Evolutionary conservation across 805 yeast genomes (phyloP), one percentile per base, ranked within the genome.

Genomic region (Cyberlindnera veronae): DNA sequence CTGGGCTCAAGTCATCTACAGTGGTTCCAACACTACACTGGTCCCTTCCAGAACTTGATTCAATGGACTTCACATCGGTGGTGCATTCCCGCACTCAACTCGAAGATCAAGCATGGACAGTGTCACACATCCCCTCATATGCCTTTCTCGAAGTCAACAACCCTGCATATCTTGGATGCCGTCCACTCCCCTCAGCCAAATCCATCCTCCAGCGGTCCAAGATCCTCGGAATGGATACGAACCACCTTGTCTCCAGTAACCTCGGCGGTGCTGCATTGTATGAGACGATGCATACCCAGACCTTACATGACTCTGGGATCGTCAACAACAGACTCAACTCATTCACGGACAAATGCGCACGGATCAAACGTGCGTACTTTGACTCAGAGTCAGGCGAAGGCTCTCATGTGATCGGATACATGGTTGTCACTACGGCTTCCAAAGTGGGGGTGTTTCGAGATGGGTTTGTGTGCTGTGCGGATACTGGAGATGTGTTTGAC

Each of bases 61-160:
- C 5, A 22, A 15, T 12, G 18, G 6, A 18, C 5, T 28, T 41
- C 9, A 6, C n/a, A 3, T 67, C 70, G 5, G 30, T 17, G 5
- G 66, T 68, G 1, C 40, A 47, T 0, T 55, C 60, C 32, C 46
- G 79, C 19, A 53, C 62, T 2, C 40, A 66, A 10, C 39, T 76
- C 19, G 61, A 61, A 8, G 79, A 74, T 33, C 72, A 69, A 41
- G 76, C 71, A 22, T 81, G 87, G 86, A 69, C 81, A 0, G 59
- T 69, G 6, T 64, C 62, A 34, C 65, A 64, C 10, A 54, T 79
- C 1, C 57, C 60, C 16, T 55, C 63, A 2, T 48, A 48, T 5
- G 65, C 56, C 39, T 80, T 81, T 61, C 65, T 68, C 41, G 60
- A 62, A n/a, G 86, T 80, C 6, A 55, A 61, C 27, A 66, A 74